These are phyloP conservation scores for Coemansia sp. DNA, from an alignment of 192 early-diverging fungal genomes.

Conservation along the genomic window DNA sequence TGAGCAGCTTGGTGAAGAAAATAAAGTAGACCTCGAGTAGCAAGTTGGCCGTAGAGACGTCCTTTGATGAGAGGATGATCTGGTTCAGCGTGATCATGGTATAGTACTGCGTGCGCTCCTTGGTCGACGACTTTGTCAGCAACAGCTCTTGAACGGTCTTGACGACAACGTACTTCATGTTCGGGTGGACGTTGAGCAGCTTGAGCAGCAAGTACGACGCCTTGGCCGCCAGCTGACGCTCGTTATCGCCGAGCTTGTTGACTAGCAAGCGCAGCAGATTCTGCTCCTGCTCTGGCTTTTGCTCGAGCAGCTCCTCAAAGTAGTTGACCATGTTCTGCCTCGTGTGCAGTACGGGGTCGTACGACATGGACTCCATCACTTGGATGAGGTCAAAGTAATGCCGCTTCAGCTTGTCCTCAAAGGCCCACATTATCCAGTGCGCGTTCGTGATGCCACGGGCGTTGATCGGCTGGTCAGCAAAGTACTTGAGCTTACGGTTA, in stretches of 20 bases:
- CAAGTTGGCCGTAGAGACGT: conserved; percentile 76
- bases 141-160: conserved; percentile 87
- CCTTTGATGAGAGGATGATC: conserved; percentile 77
- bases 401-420: conserved; percentile 93
- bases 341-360: conserved; percentile 85
- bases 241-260: conserved; percentile 95
- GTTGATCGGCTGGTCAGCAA: conserved; percentile 84
- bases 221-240: conserved; percentile 86
- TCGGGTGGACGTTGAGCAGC: conserved; percentile 74
- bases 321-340: conserved; percentile 78
- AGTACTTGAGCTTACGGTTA: conserved; percentile 88
- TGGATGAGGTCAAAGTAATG: conserved; percentile 89
- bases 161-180: conserved; percentile 89
- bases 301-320: conserved; percentile 75
- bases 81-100: conserved; percentile 92
- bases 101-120: conserved; percentile 88
- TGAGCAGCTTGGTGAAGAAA: conserved; percentile 84
- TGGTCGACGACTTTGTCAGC: conserved; percentile 68
- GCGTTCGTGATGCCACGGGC: conserved; percentile 60
- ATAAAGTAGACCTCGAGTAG: conserved; percentile 91
- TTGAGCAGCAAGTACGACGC: conserved; percentile 76
- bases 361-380: conserved; percentile 81
- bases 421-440: conserved; percentile 91
- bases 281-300: conserved; percentile 96
- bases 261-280: conserved; percentile 90